Conservation (phyloP, 106 monocot species). For the Alisma plantagoaquatica region DNA sequence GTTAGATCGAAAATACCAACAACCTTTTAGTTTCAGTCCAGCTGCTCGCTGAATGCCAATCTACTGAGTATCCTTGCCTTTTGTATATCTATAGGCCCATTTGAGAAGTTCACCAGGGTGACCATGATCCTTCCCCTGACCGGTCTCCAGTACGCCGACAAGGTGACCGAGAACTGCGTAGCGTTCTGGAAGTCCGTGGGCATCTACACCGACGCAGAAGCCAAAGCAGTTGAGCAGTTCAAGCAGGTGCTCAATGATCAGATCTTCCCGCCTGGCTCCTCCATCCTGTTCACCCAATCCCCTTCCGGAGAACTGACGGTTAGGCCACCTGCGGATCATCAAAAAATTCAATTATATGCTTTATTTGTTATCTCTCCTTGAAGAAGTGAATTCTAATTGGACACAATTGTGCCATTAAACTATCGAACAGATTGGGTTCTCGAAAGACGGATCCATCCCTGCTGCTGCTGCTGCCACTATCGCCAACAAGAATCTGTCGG, state of each 20-base stretch:
- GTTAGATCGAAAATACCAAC: no score
- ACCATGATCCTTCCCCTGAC: slow-evolving; percentile 57
- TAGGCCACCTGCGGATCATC: not conserved
- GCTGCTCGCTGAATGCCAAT: slow-evolving; percentile 31
- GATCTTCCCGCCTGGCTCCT: slow-evolving; percentile 39
- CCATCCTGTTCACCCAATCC: slow-evolving; percentile 53
- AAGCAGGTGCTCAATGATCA: slow-evolving; percentile 23
- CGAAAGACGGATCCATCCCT: slow-evolving; percentile 21
- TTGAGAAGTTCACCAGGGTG: slow-evolving; percentile 54
- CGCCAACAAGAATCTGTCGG: slow-evolving; percentile 26
- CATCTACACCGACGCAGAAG: slow-evolving; percentile 39
- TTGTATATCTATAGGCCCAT: slow-evolving; percentile 39
- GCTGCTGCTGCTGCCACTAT: slow-evolving; percentile 19
- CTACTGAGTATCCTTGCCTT: no score
- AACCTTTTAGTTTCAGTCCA: no score
- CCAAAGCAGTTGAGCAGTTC: slow-evolving; percentile 33
- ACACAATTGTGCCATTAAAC: not conserved
- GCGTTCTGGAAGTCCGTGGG: slow-evolving; percentile 40
- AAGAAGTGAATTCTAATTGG: not conserved
- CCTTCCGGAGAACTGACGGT: slow-evolving; percentile 41
- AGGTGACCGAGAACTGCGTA: slow-evolving; percentile 55
- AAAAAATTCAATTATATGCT: no score
- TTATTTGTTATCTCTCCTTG: not conserved
- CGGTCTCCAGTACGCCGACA: slow-evolving; percentile 47
- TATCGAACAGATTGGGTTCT: slow-evolving; percentile 38